Conservation (phyloP, 305 asterid species). For the Coffea humblotiana region DNA sequence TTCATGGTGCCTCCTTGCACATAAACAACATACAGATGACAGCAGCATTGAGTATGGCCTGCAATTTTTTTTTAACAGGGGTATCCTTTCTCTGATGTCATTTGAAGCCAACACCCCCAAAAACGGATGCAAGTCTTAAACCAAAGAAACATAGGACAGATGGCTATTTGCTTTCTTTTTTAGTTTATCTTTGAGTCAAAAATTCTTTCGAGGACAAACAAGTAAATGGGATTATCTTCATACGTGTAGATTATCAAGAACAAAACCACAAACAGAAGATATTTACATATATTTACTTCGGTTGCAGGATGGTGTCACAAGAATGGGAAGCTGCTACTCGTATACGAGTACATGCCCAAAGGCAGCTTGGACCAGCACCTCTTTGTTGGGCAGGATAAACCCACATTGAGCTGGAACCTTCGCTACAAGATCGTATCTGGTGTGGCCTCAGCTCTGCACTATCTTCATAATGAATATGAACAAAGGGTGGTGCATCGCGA, state of each 20-base stretch:
- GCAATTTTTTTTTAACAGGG: neutral
- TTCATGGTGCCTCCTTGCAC: neutral
- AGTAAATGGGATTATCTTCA: neutral
- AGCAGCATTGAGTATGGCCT: neutral
- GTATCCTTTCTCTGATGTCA: neutral
- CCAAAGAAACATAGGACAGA: neutral
- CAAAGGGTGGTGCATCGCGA: conserved; percentile 87
- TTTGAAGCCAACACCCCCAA: neutral
- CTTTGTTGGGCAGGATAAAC: conserved; percentile 43
- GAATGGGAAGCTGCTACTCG: conserved; percentile 74
- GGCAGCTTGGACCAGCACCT: conserved; percentile 91
- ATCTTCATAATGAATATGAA: conserved; percentile 84
- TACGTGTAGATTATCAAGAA: neutral
- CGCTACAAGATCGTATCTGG: conserved; percentile 69
- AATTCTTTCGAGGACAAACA: neutral
- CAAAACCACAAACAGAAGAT: neutral
- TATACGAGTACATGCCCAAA: conserved; percentile 91
- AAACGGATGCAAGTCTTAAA: neutral
- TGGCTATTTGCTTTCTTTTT: neutral
- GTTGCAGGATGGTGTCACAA: conserved; percentile 92
- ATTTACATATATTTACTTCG: neutral
- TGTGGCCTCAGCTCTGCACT: conserved; percentile 86
- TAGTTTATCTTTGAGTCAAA: neutral
- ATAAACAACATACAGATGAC: neutral
- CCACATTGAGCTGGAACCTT: conserved; percentile 58